A percentile compares a stretch with the other conserved stretches of the same genome.
phyloP scores from a whole-genome alignment of 1,284 basidiomycete genomes.

The Irpex sp. region DNA sequence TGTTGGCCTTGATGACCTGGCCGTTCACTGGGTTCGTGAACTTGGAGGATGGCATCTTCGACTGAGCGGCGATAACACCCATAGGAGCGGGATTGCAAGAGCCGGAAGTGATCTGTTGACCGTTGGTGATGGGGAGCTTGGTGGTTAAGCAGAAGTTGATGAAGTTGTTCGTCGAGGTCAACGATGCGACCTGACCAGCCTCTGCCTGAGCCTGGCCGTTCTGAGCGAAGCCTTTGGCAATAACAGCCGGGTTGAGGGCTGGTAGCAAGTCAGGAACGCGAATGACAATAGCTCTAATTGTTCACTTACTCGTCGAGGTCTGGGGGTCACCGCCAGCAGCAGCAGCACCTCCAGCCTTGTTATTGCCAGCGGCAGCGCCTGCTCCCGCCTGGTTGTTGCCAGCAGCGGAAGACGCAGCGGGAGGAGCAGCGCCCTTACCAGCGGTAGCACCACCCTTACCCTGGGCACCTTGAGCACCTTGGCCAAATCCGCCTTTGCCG shows the following conservation, averaged over 20 bases:
- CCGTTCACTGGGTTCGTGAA: constrained; percentile 45
- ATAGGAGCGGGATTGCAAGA: constrained; percentile 35
- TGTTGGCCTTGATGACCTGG: constrained; percentile 37
- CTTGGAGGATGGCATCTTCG: constrained; percentile 48
- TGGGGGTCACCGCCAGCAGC: constrained; percentile 18
- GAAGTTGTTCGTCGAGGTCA: constrained; percentile 51
- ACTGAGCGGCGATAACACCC: constrained; percentile 35
- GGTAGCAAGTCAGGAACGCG: constrained; percentile 18
- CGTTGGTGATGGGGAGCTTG: constrained; percentile 27
- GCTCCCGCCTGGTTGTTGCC: constrained; percentile 10
- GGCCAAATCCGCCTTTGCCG: background rate
- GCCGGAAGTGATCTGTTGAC: constrained; percentile 25
- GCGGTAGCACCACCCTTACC: background rate
- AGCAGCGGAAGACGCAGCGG: constrained; percentile 6
- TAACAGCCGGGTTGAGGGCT: constrained; percentile 53
- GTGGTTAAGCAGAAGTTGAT: constrained; percentile 50
- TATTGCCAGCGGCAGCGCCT: constrained; percentile 11
- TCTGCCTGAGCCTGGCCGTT: constrained; percentile 42
- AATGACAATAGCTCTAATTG: constrained; percentile 15
- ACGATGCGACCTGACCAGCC: constrained; percentile 45
- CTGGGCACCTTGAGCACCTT: constrained; percentile 13
- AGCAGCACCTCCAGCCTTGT: constrained; percentile 11
- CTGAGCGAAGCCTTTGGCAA: constrained; percentile 49
- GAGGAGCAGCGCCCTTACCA: constrained; percentile 5
- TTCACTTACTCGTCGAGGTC: constrained; percentile 25